Evolutionary conservation across 805 yeast species (phyloP), one percentile per base, ranked within the genome.

Genomic region (Kodamaea kakaduensis): DNA sequence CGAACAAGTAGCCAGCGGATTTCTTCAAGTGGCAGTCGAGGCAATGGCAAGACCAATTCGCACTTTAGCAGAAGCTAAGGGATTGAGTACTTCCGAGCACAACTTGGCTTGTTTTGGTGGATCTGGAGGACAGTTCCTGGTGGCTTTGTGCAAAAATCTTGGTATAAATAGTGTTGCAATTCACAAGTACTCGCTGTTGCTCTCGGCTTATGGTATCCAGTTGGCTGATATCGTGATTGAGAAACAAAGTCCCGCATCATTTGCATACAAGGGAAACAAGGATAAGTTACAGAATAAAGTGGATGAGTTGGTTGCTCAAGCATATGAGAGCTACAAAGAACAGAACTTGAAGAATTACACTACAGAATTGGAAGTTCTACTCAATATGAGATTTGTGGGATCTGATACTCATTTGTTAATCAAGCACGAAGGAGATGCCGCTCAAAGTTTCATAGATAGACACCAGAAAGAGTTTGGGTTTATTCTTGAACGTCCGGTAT

Each of bases 41-140:
- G 67, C 88, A 1, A 87, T 87, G 95, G 84, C 93, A n/a, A 72
- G 94, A 42, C 95, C 96, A 2, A 84, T 87, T 36, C 70, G 96
- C 40, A 79, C 83, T 26, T 61, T 87, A 34, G 86, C 95, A 0
- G 96, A 86, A 53, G 85, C 90, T 2, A 84, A 79, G 51, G 96
- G 96, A 4, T 77, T 78, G 50, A 69, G 75, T 26, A 70, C 78
- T 0, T 54, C 82, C 7, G 64, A 72, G 8, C 95, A 87, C 54
- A 63, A 81, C 39, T 60, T 87, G 40, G 94, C 88, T 1, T 73
- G 90, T 2, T 87, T 87, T 60, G 96, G 96, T 31, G 96, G 96
- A 32, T 95, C 95, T 17, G 96, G 96, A 36, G 96, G 96, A 6
- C 96, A 87, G 59, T 89, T 84, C 57, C 89, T 93, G 2, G 78